A percentile compares a stretch with the other conserved stretches of the same genome.
Conservation (phyloP, 179 eudicot species). For the Gypsophila paniculata region DNA sequence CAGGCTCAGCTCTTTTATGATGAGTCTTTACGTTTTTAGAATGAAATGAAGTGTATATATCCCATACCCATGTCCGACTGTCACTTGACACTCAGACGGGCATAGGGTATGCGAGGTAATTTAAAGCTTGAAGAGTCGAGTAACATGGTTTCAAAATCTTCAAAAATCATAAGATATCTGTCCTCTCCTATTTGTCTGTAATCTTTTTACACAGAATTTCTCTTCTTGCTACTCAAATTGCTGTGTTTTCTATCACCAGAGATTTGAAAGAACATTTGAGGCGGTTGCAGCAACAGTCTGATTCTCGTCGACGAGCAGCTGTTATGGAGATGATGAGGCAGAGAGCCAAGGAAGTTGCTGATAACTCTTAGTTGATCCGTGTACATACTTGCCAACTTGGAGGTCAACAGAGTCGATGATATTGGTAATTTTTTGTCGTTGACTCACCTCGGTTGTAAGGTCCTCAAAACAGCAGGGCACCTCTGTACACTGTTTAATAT, state of each 20-base stretch:
- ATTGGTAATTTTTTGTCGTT: conserved; percentile 4
- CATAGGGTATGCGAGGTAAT: no score
- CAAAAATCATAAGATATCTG: neutral
- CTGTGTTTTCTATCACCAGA: conserved; percentile 23
- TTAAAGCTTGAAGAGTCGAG: neutral
- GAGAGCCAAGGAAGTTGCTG: conserved; percentile 81
- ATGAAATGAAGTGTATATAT: neutral
- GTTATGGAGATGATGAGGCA: conserved; percentile 99
- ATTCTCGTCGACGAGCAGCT: conserved; percentile 86
- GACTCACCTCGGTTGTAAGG: conserved; percentile 6
- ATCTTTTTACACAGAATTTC: neutral
- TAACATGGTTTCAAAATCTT: neutral
- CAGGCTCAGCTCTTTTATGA: neutral
- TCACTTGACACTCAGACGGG: no score
- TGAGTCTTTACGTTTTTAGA: no score
- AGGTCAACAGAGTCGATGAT: conserved; percentile 7
- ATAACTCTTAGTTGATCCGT: conserved; percentile 39
- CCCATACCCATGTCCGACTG: neutral
- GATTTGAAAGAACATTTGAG: conserved; percentile 80
- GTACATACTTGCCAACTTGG: conserved; percentile 17
- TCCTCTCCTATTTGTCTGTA: neutral
- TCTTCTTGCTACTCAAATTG: neutral
- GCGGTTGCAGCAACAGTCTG: conserved; percentile 83
- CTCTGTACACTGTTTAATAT: neutral
- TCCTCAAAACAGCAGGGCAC: conserved; percentile 5